These are phyloP conservation scores for Candida silvicultrix DNA, from an alignment of 805 yeast genomes.

Conservation along the genomic window DNA sequence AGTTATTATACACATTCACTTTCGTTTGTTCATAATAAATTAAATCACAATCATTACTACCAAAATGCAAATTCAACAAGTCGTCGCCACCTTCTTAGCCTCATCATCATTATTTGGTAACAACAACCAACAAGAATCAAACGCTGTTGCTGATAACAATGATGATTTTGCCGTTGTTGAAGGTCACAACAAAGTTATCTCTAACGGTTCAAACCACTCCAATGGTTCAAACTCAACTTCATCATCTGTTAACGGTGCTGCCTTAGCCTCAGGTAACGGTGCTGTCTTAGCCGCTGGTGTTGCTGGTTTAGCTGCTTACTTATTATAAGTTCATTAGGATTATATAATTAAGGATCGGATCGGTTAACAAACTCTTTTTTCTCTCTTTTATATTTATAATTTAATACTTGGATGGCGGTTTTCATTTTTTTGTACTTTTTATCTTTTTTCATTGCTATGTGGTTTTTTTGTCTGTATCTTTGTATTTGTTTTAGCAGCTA, in stretches of 20 bases:
- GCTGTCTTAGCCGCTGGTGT: conserved; percentile 18
- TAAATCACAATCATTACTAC: neutral
- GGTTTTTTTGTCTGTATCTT: too few relatives aligned
- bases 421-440: neutral
- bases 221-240: conserved; percentile 17
- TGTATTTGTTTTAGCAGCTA: neutral
- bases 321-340: conserved; percentile 13
- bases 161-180: conserved; percentile 15
- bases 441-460: neutral
- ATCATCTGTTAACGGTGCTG: conserved; percentile 20
- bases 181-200: conserved; percentile 5
- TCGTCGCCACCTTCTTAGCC: conserved; percentile 22
- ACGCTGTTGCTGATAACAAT: conserved; percentile 2
- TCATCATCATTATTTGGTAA: conserved; percentile 13
- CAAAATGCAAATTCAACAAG: conserved; percentile 25
- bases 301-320: conserved; percentile 20
- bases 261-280: conserved; percentile 10
- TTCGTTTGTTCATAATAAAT: neutral
- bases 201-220: conserved; percentile 16
- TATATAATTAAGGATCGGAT: too few relatives aligned
- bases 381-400: too few relatives aligned
- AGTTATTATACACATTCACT: neutral
- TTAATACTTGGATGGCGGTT: neutral
- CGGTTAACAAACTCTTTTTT: too few relatives aligned
- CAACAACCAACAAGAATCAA: conserved; percentile 2